Conservation (phyloP, 441 rosid species). For the Erodium texanum region DNA sequence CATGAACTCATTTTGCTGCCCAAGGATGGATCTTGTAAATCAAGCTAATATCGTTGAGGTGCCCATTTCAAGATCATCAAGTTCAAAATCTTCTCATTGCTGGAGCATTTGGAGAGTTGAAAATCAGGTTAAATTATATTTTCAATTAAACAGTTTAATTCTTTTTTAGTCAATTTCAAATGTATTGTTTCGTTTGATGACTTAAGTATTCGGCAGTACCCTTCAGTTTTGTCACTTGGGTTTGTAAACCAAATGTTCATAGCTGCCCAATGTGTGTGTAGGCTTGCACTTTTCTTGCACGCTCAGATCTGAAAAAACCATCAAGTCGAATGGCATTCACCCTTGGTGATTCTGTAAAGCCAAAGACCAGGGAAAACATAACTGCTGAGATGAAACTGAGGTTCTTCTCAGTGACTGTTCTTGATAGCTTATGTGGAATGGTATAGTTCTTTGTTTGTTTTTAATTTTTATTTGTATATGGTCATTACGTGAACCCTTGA, state of each 20-base stretch:
- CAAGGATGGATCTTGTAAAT: conserved; percentile 87
- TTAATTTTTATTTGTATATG: not conserved
- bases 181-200: conserved; percentile 3
- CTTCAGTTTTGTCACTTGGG: not conserved
- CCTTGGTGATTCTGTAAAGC: conserved; percentile 83
- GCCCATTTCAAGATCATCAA: conserved; percentile 74
- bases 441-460: conserved; percentile 31
- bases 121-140: conserved; percentile 63
- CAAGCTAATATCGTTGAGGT: conserved; percentile 70
- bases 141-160: conserved; percentile 1
- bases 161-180: conserved; percentile 6
- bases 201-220: not conserved
- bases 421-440: conserved; percentile 94
- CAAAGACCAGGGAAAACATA: conserved; percentile 77
- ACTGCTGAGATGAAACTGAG: conserved; percentile 81
- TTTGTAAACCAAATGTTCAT: too few relatives aligned
- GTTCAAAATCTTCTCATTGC: conserved; percentile 69
- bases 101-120: conserved; percentile 99
- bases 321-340: conserved; percentile 72
- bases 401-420: conserved; percentile 70
- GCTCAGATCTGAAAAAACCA: conserved; percentile 83
- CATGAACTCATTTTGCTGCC: conserved; percentile 71
- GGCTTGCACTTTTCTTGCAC: conserved; percentile 98
- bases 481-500: not conserved
- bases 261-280: conserved; percentile 30